These are phyloP conservation scores for Xerocomellus dryophilus DNA, from an alignment of 768 basidiomycete species.

Conservation along the genomic window DNA sequence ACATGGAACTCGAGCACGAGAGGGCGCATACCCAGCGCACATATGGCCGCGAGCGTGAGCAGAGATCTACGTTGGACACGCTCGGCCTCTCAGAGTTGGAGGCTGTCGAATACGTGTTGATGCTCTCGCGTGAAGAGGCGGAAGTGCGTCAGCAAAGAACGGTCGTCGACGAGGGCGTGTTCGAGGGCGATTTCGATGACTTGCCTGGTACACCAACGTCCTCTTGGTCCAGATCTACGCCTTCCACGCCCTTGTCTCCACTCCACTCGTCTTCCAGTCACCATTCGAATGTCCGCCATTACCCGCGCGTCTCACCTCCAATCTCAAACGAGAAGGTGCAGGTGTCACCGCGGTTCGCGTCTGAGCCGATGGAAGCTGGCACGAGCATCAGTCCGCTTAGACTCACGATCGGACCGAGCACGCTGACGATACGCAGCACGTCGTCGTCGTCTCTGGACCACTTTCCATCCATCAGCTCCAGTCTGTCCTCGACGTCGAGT, in stretches of 20 bases:
- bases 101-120: conserved; percentile 75
- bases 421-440: conserved; percentile 8
- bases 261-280: conserved; percentile 21
- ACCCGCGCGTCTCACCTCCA: conserved; percentile 26
- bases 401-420: conserved; percentile 2
- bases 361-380: conserved; percentile 58
- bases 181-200: conserved; percentile 46
- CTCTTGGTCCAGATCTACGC: conserved; percentile 9
- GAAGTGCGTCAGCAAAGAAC: conserved; percentile 14
- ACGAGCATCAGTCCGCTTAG: conserved; percentile 30
- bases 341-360: conserved; percentile 46
- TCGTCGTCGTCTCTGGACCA: conserved; percentile 28
- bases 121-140: conserved; percentile 82
- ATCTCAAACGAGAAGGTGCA: conserved; percentile 53
- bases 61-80: conserved; percentile 51
- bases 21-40: conserved; percentile 33
- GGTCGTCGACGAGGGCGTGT: conserved; percentile 51
- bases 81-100: conserved; percentile 73
- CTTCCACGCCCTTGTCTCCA: conserved; percentile 3
- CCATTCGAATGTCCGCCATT: conserved; percentile 25
- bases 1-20: conserved; percentile 51
- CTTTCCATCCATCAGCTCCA: conserved; percentile 36
- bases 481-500: conserved; percentile 24
- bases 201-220: conserved; percentile 14
- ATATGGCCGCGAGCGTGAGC: conserved; percentile 54